Evolutionary conservation across 176 grass and related monocot species (phyloP).

Genomic region (Hsuehochloa calcarea): DNA sequence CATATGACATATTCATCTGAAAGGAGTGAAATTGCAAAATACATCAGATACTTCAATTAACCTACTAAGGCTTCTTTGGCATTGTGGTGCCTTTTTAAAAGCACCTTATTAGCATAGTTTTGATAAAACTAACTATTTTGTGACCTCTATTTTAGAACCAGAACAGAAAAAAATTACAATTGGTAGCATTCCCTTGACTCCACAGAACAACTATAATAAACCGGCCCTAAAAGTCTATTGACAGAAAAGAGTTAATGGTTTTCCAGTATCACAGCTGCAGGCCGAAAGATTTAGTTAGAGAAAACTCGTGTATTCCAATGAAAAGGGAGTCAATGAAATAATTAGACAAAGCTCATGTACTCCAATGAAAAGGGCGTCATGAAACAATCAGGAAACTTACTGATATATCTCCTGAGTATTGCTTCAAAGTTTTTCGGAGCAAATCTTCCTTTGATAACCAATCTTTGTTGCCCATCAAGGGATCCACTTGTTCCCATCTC

Average conservation of each 20-base stretch:
- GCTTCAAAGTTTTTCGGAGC: conserved; percentile 98
- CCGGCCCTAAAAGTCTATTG: not conserved
- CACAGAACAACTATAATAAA: not conserved
- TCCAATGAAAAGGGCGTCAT: not conserved
- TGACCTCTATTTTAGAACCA: not conserved
- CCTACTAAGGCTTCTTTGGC: not conserved
- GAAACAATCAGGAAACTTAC: conserved; percentile 47
- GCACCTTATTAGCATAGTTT: not conserved
- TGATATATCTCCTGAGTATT: conserved; percentile 94
- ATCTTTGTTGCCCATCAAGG: conserved; percentile 95
- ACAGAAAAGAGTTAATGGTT: not conserved
- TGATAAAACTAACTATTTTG: not conserved
- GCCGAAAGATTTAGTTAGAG: not conserved
- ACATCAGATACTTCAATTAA: not conserved
- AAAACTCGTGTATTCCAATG: not conserved
- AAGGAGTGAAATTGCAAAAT: not conserved
- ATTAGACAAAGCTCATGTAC: not conserved
- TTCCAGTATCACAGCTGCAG: not conserved
- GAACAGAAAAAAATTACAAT: not conserved
- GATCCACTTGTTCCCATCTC: conserved; percentile 99
- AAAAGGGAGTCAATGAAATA: not conserved
- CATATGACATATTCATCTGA: conserved; percentile 99
- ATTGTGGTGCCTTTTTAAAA: not conserved
- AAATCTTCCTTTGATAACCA: conserved; percentile 97
- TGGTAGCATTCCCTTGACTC: not conserved